A percentile compares a stretch with the other conserved stretches of the same genome.
Conservation (phyloP, 73 alveolate species). For the Paramecium caudatum region DNA sequence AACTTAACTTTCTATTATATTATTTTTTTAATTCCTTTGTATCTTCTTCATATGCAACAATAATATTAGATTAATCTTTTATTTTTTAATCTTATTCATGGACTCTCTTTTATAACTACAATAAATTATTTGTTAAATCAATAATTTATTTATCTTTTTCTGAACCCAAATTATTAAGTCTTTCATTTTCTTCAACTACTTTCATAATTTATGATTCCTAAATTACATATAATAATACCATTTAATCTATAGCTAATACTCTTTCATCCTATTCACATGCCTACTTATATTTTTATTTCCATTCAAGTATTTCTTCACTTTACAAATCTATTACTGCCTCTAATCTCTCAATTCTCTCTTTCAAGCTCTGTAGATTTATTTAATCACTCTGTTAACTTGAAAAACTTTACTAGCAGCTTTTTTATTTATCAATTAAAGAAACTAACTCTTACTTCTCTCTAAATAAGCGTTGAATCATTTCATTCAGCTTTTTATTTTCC, state of each 20-base stretch:
- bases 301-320: slow-evolving; percentile 12
- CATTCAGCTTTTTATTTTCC: slow-evolving; percentile 23
- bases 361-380: background rate
- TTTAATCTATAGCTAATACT: slow-evolving; percentile 26
- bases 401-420: background rate
- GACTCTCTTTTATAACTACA: background rate
- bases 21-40: background rate
- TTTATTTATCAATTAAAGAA: background rate
- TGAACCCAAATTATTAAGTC: background rate
- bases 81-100: slow-evolving; percentile 6
- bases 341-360: slow-evolving; percentile 52
- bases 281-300: slow-evolving; percentile 53
- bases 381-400: background rate
- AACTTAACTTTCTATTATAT: background rate
- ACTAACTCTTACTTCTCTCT: background rate
- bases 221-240: background rate
- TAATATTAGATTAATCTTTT: background rate
- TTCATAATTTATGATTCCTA: slow-evolving; percentile 54
- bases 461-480: background rate
- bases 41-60: slow-evolving; percentile 44
- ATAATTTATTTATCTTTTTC: background rate
- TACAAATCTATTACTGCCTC: slow-evolving; percentile 46
- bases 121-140: background rate
- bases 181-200: slow-evolving; percentile 64
- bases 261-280: slow-evolving; percentile 67